A percentile compares a stretch with the other conserved stretches of the same genome.
phyloP scores from a whole-genome alignment of 768 basidiomycete species.

The Suillus variegatus region DNA sequence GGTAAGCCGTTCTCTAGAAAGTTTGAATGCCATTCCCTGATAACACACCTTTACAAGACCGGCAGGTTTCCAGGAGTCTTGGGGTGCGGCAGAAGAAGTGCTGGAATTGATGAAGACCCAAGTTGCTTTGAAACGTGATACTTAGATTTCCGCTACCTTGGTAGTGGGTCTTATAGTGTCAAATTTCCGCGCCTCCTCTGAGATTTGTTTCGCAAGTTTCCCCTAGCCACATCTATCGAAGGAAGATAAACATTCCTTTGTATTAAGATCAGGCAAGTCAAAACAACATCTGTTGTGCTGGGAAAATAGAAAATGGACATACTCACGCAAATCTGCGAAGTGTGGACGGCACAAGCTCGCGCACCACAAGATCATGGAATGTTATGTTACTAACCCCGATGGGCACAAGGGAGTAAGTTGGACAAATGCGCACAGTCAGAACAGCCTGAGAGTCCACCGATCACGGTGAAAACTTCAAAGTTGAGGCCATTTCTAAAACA shows the following conservation, averaged over 20 bases:
- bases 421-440: not conserved
- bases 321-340: not conserved
- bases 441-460: not conserved
- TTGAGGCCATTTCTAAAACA: conserved; percentile 12
- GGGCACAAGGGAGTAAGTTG: not conserved
- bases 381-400: not conserved
- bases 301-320: not conserved
- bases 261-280: not conserved
- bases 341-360: not conserved
- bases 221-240: not conserved
- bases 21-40: conserved; percentile 15
- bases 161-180: not conserved
- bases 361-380: not conserved
- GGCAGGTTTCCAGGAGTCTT: conserved; percentile 42
- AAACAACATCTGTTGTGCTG: not conserved
- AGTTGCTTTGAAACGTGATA: not conserved
- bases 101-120: conserved; percentile 23
- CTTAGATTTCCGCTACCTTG: not conserved
- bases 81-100: conserved; percentile 47
- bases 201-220: not conserved
- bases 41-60: conserved; percentile 19
- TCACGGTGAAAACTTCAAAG: not conserved
- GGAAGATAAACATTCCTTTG: not conserved
- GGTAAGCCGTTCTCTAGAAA: conserved; percentile 34
- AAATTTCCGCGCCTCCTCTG: not conserved